Conservation (phyloP, 2,329 filamentous ascomycete species). For the Curvularia sp. region DNA sequence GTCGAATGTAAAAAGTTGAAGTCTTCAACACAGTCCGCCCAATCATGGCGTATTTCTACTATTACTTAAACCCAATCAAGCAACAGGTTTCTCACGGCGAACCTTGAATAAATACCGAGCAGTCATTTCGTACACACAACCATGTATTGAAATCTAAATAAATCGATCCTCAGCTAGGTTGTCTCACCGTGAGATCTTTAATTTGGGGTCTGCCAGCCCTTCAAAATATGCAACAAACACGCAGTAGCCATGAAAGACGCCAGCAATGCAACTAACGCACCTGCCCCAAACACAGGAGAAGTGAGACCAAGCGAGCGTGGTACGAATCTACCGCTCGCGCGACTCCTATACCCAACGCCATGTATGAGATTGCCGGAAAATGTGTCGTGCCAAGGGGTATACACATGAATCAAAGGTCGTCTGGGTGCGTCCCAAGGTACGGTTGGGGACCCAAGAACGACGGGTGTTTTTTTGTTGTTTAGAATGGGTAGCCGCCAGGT, state of each 20-base stretch:
- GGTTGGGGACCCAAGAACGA: neutral
- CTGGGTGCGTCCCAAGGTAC: neutral
- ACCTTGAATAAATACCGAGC: neutral
- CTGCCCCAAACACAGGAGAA: slow-evolving; percentile 2
- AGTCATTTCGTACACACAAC: neutral
- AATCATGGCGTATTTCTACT: neutral
- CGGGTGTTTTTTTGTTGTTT: slow-evolving; percentile 9
- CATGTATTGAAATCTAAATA: neutral
- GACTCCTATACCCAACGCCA: slow-evolving; percentile 10
- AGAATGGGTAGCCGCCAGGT: slow-evolving; percentile 44
- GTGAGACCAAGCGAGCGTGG: slow-evolving; percentile 1
- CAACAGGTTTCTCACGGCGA: neutral
- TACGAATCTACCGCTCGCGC: slow-evolving; percentile 7
- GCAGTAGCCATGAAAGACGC: slow-evolving; percentile 4
- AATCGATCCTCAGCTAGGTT: slow-evolving; percentile 1
- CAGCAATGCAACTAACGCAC: slow-evolving; percentile 10
- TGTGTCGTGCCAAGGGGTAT: slow-evolving; percentile 11
- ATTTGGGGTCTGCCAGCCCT: neutral
- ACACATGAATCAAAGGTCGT: slow-evolving; percentile 12
- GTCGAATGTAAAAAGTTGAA: neutral
- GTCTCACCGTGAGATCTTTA: neutral
- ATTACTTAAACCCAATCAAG: neutral
- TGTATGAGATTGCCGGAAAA: slow-evolving; percentile 8
- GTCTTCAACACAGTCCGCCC: too few species aligned
- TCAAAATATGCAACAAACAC: slow-evolving; percentile 1